Conservation (phyloP, 2,329 filamentous ascomycete species). For the Cercospora sp. region DNA sequence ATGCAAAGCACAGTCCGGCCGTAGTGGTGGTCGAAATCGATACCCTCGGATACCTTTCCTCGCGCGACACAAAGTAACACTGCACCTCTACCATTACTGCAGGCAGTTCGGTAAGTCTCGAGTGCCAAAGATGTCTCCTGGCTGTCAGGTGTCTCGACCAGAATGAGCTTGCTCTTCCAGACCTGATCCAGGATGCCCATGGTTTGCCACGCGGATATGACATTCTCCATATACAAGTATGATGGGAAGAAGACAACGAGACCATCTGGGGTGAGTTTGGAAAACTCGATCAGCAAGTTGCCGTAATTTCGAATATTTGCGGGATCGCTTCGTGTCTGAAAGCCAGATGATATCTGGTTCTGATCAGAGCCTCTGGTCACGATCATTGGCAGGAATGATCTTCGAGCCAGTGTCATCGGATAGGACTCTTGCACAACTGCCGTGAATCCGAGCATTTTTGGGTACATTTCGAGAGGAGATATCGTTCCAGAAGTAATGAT, state of each 20-base stretch:
- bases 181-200: conserved; percentile 98
- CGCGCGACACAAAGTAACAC: conserved; percentile 92
- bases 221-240: conserved; percentile 98
- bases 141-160: conserved; percentile 95
- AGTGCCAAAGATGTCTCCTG: conserved; percentile 95
- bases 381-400: conserved; percentile 97
- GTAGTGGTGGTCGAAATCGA: conserved; percentile 99
- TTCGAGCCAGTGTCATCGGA: conserved; percentile 88
- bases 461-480: conserved; percentile 97
- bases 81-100: conserved; percentile 92
- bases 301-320: conserved; percentile 98
- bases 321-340: conserved; percentile 92
- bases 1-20: conserved; percentile 94
- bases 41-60: conserved; percentile 95
- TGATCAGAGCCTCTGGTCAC: conserved; percentile 95
- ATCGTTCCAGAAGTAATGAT: conserved; percentile 98
- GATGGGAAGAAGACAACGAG: conserved; percentile 99
- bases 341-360: conserved; percentile 86
- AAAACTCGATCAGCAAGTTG: conserved; percentile 88
- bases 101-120: conserved; percentile 95
- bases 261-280: conserved; percentile 91
- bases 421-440: conserved; percentile 97
- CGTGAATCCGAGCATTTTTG: conserved; percentile 93
- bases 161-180: conserved; percentile 98
- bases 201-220: conserved; percentile 98